Evolutionary conservation across 202 grass and related monocot genomes (phyloP), one percentile per base, ranked within the genome.

Genomic region (Elaeis oleifera): DNA sequence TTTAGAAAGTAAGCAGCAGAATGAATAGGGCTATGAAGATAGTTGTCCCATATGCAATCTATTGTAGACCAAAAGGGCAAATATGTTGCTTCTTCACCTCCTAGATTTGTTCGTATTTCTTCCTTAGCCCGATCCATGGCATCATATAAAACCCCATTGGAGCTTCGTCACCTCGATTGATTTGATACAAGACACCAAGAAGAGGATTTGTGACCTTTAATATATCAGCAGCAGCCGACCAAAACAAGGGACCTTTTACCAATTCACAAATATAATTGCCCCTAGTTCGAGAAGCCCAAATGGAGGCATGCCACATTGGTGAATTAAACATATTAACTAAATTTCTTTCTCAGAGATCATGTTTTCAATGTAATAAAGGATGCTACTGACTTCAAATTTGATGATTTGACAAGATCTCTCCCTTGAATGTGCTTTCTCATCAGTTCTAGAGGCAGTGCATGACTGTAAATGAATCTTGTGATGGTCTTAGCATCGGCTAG

Each of bases 91-190:
- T 83, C 74, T 19, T 86, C 59, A 54, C 51, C 39, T 16, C 64
- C 60, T 65, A 96, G 48, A 67, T 76, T 76, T 11, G 0, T 22
- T 58, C 74, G 77, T 59, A 96, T 86, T 6, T 64, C 27, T 78
- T 96, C 87, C 60, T 96, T 96, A 50, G 92, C 81, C 3, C 1
- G 39, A 68, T 96, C 84, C 67, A 96, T 79, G 20, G 87, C 80
- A 61, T 96, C 84, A 77, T 91, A 91, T 44, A 96, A 73, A 78
- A 59, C 58, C 84, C 80, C 51, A 96, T 76, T 16, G 92, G 71
- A 23, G 76, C 71, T 56, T 56, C 74, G n/a, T 85, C 74, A 26
- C 1, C 44, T 72, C 79, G 74, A 22, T 58, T 51, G 61, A 91
- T 74, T 61, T 76, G 61, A 54, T 77, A 51, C 26, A 83, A 21